These are phyloP conservation scores for Prunus yedoensis DNA, from an alignment of 331 rosid species.

Conservation along the genomic window DNA sequence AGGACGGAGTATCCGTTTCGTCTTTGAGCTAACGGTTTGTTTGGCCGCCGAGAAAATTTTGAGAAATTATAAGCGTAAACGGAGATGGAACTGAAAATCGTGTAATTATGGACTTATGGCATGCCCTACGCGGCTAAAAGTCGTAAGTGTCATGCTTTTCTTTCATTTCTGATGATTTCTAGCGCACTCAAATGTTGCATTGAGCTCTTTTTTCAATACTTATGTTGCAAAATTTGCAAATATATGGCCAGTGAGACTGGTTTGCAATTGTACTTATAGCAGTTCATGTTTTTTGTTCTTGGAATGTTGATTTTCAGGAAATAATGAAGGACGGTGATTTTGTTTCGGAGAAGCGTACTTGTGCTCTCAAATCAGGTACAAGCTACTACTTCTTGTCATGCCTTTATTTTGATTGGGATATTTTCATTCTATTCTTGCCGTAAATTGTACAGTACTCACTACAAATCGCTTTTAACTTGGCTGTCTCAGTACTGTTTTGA, in stretches of 20 bases:
- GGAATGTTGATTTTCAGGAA: conserved; percentile 8
- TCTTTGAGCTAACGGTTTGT: background rate
- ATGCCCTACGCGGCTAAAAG: conserved; percentile 3
- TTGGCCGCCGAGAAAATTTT: conserved; percentile 1
- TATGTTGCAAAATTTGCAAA: background rate
- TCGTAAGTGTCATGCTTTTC: background rate
- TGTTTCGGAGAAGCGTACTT: background rate
- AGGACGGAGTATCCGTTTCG: background rate
- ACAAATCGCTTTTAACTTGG: conserved; percentile 20
- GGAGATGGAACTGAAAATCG: background rate
- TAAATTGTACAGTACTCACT: conserved; percentile 12
- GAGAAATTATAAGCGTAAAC: background rate
- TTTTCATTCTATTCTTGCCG: background rate
- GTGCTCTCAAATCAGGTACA: background rate
- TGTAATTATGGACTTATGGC: background rate
- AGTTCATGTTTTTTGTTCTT: background rate
- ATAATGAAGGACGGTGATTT: background rate
- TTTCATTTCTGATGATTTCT: background rate
- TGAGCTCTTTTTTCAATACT: background rate
- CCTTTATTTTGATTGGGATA: background rate
- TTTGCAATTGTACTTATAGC: background rate
- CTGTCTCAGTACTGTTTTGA: conserved; percentile 8
- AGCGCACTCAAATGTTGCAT: background rate
- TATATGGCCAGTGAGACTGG: background rate
- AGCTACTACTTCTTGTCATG: background rate